These are phyloP conservation scores for Calonectria pauciramosa DNA, from an alignment of 2,329 filamentous ascomycete species.

Conservation along the genomic window DNA sequence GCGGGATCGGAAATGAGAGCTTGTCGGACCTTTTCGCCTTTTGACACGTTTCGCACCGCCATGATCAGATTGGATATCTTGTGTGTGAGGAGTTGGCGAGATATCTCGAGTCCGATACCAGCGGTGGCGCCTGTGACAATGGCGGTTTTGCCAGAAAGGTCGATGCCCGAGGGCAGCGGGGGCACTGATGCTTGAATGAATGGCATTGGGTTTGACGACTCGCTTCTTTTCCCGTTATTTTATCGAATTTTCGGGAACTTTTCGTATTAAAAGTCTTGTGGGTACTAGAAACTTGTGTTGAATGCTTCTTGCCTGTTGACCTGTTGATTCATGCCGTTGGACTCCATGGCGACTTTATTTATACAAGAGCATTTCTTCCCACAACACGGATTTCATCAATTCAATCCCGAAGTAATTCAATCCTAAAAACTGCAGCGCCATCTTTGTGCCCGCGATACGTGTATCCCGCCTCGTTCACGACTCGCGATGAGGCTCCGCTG, in stretches of 20 bases:
- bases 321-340: background rate
- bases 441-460: background rate
- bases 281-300: background rate
- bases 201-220: background rate
- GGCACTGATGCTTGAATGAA: slow-evolving; percentile 29
- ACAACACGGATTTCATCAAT: background rate
- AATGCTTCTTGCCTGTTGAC: background rate
- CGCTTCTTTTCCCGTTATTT: background rate
- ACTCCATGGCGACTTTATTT: background rate
- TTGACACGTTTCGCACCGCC: slow-evolving; percentile 52
- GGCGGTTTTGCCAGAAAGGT: slow-evolving; percentile 47
- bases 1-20: slow-evolving; percentile 19
- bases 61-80: slow-evolving; percentile 55
- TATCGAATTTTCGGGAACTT: background rate
- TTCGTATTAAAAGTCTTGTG: background rate
- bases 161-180: slow-evolving; percentile 31
- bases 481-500: background rate
- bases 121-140: slow-evolving; percentile 60
- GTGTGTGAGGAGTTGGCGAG: slow-evolving; percentile 52
- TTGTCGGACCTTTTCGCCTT: slow-evolving; percentile 44
- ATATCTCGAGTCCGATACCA: slow-evolving; percentile 58
- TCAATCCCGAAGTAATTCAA: background rate
- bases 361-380: background rate
- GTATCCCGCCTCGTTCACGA: background rate
- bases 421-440: background rate